Evolutionary conservation across 1,284 basidiomycete species (phyloP), one percentile per base, ranked within the genome.

Genomic region (Cryptococcus deneoformans): DNA sequence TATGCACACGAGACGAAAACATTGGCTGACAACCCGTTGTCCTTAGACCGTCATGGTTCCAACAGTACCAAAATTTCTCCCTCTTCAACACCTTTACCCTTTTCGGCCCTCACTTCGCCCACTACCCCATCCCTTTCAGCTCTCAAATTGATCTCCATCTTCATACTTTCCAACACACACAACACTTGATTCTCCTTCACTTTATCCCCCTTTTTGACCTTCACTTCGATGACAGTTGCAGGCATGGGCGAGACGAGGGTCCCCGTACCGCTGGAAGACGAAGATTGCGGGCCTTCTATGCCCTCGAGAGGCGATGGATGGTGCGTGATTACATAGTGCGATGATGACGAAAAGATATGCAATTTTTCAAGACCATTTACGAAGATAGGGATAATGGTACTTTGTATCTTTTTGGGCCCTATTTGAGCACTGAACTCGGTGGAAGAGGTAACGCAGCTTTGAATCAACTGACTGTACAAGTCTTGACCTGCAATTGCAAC

Each of bases 131-230:
- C 80, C 5, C 80, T 80, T 56, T 84, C 82, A 10, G 89, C 85
- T 58, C 90, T 82, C 66, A 96, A 74, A 46, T 89, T 89, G 51
- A 89, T 94, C 80, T 93, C 92, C 63, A 90, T 94, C 84, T 96
- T 96, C 92, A 95, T 96, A 69, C 90, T 93, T 80, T 95, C 92
- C 65, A 95, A 77, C 20, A 95, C 86, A 36, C 92, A 86, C 10
- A 91, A 81, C 7, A 84, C 85, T 70, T 93, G 87, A 0, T 90
- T 90, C 72, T 84, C 85, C 72, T 86, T 84, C n/a, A 95, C 88
- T 42, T 75, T 78, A 57, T 93, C 87, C 0, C 91, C 92, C 3
- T 83, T 79, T 58, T 80, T 80, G 29, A 93, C 90, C 47, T 84
- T 83, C 50, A 94, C 87, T 61, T 95, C 91, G 3, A 95, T 91